A percentile compares a stretch with the other conserved stretches of the same genome.
phyloP scores from a whole-genome alignment of 192 early-diverging fungal species.

The Thamnidium elegans region DNA sequence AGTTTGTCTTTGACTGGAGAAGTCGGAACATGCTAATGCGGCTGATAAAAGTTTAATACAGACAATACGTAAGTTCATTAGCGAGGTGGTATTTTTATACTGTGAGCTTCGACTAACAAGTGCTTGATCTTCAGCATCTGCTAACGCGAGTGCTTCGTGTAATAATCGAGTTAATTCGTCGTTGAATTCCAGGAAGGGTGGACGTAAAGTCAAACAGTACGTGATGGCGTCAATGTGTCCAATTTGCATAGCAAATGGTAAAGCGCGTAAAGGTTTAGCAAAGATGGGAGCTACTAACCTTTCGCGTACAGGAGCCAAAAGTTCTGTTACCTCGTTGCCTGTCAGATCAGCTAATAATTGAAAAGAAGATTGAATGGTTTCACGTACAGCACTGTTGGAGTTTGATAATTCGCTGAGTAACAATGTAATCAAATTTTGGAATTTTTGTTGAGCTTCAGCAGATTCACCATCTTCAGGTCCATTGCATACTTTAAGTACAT shows the following conservation, averaged over 20 bases:
- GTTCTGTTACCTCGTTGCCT: constrained; percentile 74
- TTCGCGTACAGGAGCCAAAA: constrained; percentile 82
- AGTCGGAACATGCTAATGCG: constrained; percentile 88
- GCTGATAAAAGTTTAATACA: constrained; percentile 95
- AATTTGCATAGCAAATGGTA: constrained; percentile 96
- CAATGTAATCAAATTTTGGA: constrained; percentile 73
- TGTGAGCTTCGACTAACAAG: constrained; percentile 80
- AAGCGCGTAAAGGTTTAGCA: constrained; percentile 91
- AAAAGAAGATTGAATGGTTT: constrained; percentile 82
- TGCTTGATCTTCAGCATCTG: constrained; percentile 97
- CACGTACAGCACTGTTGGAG: constrained; percentile 82
- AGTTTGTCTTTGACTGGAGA: constrained; percentile 68
- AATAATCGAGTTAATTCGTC: constrained; percentile 89
- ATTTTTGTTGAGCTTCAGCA: constrained; percentile 56
- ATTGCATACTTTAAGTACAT: constrained; percentile 72
- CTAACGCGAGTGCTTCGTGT: constrained; percentile 88
- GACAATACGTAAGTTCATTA: constrained; percentile 88
- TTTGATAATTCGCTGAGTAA: constrained; percentile 93
- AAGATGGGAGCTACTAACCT: constrained; percentile 90
- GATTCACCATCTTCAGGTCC: constrained; percentile 51
- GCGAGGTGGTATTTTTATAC: constrained; percentile 75
- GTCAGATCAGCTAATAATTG: constrained; percentile 78
- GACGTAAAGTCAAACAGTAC: constrained; percentile 86
- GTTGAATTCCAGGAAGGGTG: constrained; percentile 85
- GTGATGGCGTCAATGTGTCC: constrained; percentile 99